phyloP scores from a whole-genome alignment of 2,329 filamentous ascomycete species.

The Cadophora luteo-olivacea region DNA sequence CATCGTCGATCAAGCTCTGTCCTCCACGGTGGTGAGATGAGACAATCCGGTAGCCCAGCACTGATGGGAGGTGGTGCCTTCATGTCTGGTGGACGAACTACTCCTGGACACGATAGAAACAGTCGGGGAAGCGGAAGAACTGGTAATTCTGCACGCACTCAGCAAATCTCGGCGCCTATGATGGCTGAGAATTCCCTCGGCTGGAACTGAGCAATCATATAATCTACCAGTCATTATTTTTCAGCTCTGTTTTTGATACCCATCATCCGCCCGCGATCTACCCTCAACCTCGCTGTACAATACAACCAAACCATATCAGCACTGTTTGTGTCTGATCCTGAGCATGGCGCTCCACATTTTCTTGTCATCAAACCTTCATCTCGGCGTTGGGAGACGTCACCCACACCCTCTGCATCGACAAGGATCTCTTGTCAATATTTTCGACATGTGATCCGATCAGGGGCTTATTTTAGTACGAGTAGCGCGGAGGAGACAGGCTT shows the following conservation, averaged over 20 bases:
- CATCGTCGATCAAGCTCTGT: constrained; percentile 69
- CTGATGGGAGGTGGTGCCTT: constrained; percentile 58
- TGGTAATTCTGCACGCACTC: constrained; percentile 59
- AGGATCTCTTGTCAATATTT: constrained; percentile 38
- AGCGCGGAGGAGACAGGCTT: background rate
- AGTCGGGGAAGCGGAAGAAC: constrained; percentile 63
- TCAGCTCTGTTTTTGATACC: constrained; percentile 33
- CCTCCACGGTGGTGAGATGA: constrained; percentile 56
- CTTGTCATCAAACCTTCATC: constrained; percentile 39
- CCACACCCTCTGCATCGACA: constrained; percentile 41
- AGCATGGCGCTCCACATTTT: constrained; percentile 38
- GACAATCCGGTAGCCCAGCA: constrained; percentile 49
- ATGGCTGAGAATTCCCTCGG: constrained; percentile 80
- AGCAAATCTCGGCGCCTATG: constrained; percentile 75
- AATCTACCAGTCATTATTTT: constrained; percentile 31
- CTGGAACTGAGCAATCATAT: constrained; percentile 65
- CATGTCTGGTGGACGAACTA: constrained; percentile 47
- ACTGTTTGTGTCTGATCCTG: constrained; percentile 28
- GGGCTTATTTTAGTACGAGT: constrained; percentile 36
- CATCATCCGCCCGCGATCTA: constrained; percentile 31
- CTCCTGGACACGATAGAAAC: constrained; percentile 49
- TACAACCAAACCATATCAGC: constrained; percentile 33
- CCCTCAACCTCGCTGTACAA: constrained; percentile 37
- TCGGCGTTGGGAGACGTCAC: constrained; percentile 41
- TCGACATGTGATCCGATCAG: constrained; percentile 40